Evolutionary conservation across 176 grass and related monocot species (phyloP).

Genomic region (Oryza meridionalis): DNA sequence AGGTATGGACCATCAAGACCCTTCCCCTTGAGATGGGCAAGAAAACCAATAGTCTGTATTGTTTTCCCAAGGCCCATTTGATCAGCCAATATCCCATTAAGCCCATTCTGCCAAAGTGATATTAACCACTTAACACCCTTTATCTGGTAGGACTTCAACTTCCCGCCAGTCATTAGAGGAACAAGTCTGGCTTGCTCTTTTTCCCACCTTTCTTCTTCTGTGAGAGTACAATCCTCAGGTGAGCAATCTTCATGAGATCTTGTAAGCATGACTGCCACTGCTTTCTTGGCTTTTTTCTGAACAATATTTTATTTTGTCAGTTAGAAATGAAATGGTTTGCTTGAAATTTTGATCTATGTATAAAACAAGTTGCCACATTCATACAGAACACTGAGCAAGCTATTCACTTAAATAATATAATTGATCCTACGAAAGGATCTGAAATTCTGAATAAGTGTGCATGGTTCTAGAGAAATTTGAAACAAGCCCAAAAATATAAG

Average conservation of each 20-base stretch:
- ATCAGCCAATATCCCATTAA: constrained; percentile 93
- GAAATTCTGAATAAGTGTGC: background rate
- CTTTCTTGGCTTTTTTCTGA: constrained; percentile 90
- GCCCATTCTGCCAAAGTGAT: constrained; percentile 94
- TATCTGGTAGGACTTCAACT: constrained; percentile 93
- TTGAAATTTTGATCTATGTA: background rate
- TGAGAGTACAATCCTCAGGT: constrained; percentile 60
- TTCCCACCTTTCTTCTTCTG: constrained; percentile 66
- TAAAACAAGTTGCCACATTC: background rate
- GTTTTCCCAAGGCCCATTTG: constrained; percentile 99
- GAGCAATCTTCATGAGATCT: constrained; percentile 62
- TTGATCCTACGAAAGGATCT: background rate
- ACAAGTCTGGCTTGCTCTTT: constrained; percentile 85
- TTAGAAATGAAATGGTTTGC: constrained; percentile 5
- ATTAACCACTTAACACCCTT: constrained; percentile 99
- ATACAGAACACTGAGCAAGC: constrained; percentile 1
- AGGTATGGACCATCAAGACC: constrained; percentile 87
- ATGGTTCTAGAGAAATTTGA: constrained; percentile 3
- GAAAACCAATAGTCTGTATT: constrained; percentile 96
- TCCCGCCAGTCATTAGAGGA: constrained; percentile 86
- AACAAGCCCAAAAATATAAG: background rate
- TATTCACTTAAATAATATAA: background rate
- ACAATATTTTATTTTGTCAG: constrained; percentile 8
- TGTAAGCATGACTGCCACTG: constrained; percentile 87
- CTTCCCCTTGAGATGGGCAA: constrained; percentile 94